These are phyloP conservation scores for Nymphaea thermarum DNA, from an alignment of 164 flowering plant species.

Conservation along the genomic window DNA sequence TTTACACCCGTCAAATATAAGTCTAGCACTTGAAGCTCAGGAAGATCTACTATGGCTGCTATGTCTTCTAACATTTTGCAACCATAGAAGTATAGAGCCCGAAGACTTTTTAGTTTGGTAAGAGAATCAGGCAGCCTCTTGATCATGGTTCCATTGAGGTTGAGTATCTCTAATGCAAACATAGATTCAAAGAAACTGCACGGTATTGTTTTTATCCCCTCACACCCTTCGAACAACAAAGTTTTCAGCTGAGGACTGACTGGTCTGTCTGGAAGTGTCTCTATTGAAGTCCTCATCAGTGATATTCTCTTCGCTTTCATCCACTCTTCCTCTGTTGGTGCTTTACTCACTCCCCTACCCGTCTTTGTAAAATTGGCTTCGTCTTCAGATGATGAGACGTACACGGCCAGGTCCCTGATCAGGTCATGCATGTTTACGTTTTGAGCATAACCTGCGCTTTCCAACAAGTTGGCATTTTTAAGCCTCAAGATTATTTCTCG, in stretches of 20 bases:
- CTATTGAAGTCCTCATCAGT: neutral
- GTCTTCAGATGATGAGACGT: neutral
- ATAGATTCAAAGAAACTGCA: neutral
- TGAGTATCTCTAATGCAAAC: neutral
- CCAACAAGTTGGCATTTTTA: neutral
- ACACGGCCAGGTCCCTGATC: neutral
- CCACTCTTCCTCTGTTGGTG: neutral
- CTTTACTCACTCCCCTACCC: neutral
- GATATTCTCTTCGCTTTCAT: neutral
- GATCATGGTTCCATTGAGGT: neutral
- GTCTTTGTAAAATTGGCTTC: neutral
- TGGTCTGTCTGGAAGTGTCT: neutral
- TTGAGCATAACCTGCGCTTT: neutral
- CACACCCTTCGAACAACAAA: neutral
- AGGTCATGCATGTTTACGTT: neutral
- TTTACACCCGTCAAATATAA: slow-evolving; percentile 4
- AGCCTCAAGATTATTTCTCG: neutral
- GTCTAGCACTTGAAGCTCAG: slow-evolving; percentile 7
- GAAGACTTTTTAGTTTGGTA: neutral
- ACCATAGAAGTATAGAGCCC: neutral
- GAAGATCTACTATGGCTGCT: neutral
- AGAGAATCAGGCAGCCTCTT: neutral
- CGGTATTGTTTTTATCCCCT: neutral
- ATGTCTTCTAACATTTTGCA: neutral
- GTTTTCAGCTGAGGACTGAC: neutral